A percentile compares a stretch with the other conserved stretches of the same genome.
Evolutionary conservation across 1,139 yeast species (phyloP).

Genomic region (Suhomyces panamericanus): DNA sequence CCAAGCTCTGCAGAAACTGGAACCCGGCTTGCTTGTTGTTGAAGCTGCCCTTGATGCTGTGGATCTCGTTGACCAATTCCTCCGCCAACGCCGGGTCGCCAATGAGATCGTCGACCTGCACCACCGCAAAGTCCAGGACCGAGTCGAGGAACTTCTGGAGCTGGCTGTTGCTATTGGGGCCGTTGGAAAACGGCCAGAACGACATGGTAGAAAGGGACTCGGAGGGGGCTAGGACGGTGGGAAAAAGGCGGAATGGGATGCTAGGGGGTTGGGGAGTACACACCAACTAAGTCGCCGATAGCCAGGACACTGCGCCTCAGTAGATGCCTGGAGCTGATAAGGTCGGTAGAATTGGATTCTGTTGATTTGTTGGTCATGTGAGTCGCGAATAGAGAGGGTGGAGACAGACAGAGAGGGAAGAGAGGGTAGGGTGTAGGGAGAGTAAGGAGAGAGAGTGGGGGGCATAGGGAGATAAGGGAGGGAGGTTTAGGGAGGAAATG

Average conservation of each 20-base stretch:
- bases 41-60: conserved; percentile 40
- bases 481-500: neutral
- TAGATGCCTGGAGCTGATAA: conserved; percentile 1
- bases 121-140: conserved; percentile 34
- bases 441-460: neutral
- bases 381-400: neutral
- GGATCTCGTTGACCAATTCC: conserved; percentile 43
- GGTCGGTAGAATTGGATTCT: neutral
- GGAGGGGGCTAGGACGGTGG: neutral
- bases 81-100: conserved; percentile 39
- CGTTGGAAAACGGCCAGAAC: conserved; percentile 50
- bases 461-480: neutral
- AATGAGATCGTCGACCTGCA: conserved; percentile 38
- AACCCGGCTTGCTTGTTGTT: conserved; percentile 28
- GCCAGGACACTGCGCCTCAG: neutral
- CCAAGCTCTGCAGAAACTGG: conserved; percentile 32
- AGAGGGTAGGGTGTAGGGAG: neutral
- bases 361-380: conserved; percentile 6
- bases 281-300: neutral
- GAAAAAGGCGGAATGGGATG: neutral
- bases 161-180: conserved; percentile 40
- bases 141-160: conserved; percentile 47
- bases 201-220: conserved; percentile 31
- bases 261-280: neutral
- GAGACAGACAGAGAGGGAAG: neutral